phyloP scores from a whole-genome alignment of 2,329 filamentous ascomycete species.

The Akanthomyces lecanii region DNA sequence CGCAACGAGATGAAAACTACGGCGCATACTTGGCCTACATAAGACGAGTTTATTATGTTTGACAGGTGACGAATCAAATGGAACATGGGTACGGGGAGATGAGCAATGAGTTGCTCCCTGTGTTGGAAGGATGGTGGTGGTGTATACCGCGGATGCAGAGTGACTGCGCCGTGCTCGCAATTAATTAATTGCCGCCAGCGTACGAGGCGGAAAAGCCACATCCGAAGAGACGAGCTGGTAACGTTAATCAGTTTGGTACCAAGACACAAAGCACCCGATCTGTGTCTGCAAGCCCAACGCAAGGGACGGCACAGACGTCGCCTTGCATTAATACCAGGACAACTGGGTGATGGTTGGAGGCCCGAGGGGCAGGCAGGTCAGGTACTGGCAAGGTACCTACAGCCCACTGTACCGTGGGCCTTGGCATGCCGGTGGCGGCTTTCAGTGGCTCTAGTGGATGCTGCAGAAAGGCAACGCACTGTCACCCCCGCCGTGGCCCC shows the following conservation, averaged over 20 bases:
- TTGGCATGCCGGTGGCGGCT: no score
- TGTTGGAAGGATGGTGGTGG: background rate
- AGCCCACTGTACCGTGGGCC: no score
- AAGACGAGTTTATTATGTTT: background rate
- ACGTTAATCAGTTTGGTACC: background rate
- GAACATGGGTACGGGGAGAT: background rate
- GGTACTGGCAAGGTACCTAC: no score
- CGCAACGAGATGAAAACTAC: background rate
- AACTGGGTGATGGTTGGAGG: background rate
- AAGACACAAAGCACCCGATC: background rate
- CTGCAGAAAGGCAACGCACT: no score
- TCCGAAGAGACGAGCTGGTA: background rate
- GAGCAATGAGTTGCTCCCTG: background rate
- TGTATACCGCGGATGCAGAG: background rate
- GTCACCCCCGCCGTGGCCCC: no score
- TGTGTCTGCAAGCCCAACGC: background rate
- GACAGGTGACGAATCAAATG: background rate
- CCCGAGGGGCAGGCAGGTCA: no score
- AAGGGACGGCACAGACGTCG: background rate
- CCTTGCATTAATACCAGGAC: background rate
- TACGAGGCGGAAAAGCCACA: no score
- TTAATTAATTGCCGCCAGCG: no score
- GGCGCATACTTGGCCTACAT: background rate
- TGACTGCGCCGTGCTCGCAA: background rate
- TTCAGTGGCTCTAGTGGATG: no score